phyloP scores from a whole-genome alignment of 768 basidiomycete genomes.

The Pleurotus platypus region DNA sequence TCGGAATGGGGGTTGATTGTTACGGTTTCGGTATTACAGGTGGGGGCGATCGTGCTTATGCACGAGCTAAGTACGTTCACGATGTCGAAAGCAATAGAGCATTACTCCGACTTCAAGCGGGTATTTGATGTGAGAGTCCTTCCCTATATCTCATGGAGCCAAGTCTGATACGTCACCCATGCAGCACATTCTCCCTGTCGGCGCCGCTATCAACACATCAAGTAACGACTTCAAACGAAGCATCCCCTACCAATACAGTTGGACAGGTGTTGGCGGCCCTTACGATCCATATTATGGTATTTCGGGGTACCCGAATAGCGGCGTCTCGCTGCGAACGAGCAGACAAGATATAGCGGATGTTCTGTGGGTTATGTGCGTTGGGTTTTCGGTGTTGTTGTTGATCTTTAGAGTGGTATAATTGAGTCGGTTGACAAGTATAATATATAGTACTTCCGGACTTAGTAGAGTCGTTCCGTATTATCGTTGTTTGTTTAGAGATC shows the following conservation, averaged over 20 bases:
- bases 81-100: slow-evolving; percentile 57
- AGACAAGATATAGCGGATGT: background rate
- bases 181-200: slow-evolving; percentile 50
- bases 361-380: background rate
- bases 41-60: slow-evolving; percentile 49
- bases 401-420: background rate
- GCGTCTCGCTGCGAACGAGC: background rate
- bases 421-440: too few relatives aligned
- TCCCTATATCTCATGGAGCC: background rate
- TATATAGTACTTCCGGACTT: too few relatives aligned
- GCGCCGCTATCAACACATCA: slow-evolving; percentile 43
- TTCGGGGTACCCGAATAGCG: too few relatives aligned
- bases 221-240: background rate
- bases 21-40: slow-evolving; percentile 19
- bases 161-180: background rate
- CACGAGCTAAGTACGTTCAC: slow-evolving; percentile 62
- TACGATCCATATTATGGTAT: too few relatives aligned
- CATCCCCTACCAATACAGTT: background rate
- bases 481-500: too few relatives aligned
- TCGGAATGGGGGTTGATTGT: background rate
- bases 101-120: slow-evolving; percentile 38
- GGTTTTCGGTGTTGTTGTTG: background rate
- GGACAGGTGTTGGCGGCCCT: background rate
- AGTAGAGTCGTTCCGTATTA: too few relatives aligned
- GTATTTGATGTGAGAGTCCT: slow-evolving; percentile 39